Base-by-base conservation (phyloP, 139 green algal species). In the Chlamydomonas sp. region DNA sequence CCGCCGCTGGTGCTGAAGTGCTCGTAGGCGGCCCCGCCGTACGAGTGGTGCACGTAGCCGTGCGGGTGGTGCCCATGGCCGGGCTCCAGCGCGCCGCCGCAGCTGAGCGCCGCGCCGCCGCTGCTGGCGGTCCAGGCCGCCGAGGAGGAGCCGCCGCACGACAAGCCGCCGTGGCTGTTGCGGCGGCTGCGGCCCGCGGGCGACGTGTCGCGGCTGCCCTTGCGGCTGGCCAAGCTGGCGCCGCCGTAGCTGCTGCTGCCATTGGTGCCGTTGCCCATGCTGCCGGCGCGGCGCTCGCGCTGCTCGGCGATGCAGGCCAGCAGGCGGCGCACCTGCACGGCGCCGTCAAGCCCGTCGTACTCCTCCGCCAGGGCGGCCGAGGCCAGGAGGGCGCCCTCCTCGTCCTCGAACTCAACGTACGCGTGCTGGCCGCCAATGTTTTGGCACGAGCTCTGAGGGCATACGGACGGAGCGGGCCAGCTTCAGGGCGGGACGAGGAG, bases 371-470 rank as follows among this genome's bases (percentile, higher is more conserved):
- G 79, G 17, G 85, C 89, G 16, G 64, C 88, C 14, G 90, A 76
- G 12, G 88, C 85, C 31, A 79, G 66, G 18, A 89, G 60, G 20
- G 85, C 89, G 1, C 84, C 89, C 5, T 93, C 92, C 77, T 94
- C 88, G 9, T 66, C 87, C 60, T 87, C 88, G 77, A 92, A 95
- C 88, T 95, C 92, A 63, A 95, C 89, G 18, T 89, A 93, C 6
- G 90, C 90, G 72, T 93, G 90, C 63, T 86, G 87, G 7, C 75
- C 84, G 9, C 6, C 10, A 63, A 88, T 80, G 64, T 75, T 67
- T 59, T 80, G 72, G 63, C 75, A 83, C 3, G 84, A 82, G 76
- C 84, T 83, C 84, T 88, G 84, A 10, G 15, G 49, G 6, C 10
- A 14, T 71, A 60, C 4, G 2, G n/a, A 62, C 2, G n/a, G 18